A percentile compares a stretch with the other conserved stretches of the same genome.
Conservation (phyloP, 768 basidiomycete genomes). For the Inosperma sp. region DNA sequence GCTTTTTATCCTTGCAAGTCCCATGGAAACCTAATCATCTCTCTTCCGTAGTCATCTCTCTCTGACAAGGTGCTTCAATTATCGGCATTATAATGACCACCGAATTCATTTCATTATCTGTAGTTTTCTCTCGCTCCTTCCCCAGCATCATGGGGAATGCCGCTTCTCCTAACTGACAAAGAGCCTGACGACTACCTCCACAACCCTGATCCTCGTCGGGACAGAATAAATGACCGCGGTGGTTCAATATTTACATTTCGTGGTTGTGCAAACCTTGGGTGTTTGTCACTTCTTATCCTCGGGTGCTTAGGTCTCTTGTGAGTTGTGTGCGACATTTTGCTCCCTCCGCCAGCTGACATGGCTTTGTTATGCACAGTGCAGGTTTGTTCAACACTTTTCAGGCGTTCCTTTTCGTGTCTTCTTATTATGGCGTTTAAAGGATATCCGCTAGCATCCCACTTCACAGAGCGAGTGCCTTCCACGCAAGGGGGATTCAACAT, state of each 20-base stretch:
- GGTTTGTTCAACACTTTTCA: not conserved
- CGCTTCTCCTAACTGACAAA: conserved; percentile 39
- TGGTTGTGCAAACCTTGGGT: conserved; percentile 63
- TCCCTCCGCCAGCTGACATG: not conserved
- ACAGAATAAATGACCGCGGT: conserved; percentile 47
- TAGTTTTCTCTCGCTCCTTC: conserved; percentile 41
- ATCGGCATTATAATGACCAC: not conserved
- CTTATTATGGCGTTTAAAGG: conserved; percentile 26
- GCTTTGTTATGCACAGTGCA: not conserved
- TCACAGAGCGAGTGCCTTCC: conserved; percentile 36
- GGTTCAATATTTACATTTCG: conserved; percentile 58
- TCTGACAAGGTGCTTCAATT: conserved; percentile 26
- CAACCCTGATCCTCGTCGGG: conserved; percentile 54
- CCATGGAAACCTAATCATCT: not conserved
- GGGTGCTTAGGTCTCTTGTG: conserved; percentile 51
- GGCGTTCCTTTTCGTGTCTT: not conserved
- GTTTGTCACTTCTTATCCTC: conserved; percentile 49
- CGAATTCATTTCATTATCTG: not conserved
- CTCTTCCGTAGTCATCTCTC: conserved; percentile 23
- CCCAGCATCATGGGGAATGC: conserved; percentile 45
- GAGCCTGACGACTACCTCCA: conserved; percentile 63
- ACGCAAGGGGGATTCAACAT: conserved; percentile 62
- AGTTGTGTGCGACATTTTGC: conserved; percentile 23
- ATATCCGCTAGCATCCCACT: conserved; percentile 49
- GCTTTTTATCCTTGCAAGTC: not conserved